These are phyloP conservation scores for Eragrostis nindensis DNA, from an alignment of 176 grass and related monocot species.

Conservation along the genomic window DNA sequence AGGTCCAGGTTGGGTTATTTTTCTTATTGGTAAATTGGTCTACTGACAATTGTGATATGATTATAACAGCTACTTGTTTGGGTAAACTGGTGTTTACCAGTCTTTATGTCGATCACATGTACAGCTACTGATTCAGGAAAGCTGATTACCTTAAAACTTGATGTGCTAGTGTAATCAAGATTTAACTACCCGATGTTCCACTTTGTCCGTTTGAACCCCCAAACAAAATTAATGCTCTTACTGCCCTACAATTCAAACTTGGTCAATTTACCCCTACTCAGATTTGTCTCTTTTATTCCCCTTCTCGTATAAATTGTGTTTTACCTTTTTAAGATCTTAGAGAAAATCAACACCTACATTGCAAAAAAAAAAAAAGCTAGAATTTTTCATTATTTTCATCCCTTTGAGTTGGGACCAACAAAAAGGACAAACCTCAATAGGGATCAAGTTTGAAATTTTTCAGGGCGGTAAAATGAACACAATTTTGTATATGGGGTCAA, in stretches of 20 bases:
- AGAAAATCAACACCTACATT: neutral
- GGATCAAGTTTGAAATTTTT: neutral
- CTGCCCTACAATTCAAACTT: neutral
- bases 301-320: neutral
- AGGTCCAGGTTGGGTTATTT: neutral
- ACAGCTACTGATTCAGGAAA: constrained; percentile 35
- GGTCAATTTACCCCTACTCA: neutral
- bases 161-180: neutral
- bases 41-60: constrained; percentile 2
- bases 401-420: neutral
- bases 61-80: constrained; percentile 10
- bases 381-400: neutral
- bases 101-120: constrained; percentile 13
- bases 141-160: constrained; percentile 24
- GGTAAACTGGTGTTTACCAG: neutral
- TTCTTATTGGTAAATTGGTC: constrained; percentile 10
- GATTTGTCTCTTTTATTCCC: neutral
- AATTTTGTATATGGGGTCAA: neutral
- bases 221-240: neutral
- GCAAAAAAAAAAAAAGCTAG: neutral
- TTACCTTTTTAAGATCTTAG: neutral
- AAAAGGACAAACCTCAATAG: neutral
- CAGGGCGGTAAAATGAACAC: neutral
- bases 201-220: neutral
- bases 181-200: neutral